Base-by-base conservation (phyloP, 2,329 filamentous ascomycete species). In the Beauveria sp. region DNA sequence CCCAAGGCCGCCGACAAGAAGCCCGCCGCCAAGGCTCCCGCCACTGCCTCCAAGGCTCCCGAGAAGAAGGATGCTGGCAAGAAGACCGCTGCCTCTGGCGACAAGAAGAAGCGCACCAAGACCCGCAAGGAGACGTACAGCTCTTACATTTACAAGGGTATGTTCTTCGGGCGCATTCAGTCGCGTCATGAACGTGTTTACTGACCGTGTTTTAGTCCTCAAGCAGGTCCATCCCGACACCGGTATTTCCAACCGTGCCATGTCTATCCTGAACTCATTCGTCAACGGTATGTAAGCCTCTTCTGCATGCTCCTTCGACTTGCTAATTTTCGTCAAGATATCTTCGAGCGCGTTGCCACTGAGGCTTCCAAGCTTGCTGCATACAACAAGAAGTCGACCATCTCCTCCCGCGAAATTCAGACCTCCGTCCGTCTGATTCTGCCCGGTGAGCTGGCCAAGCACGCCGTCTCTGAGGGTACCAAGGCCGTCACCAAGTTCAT, bases 81-180 rank as follows among this genome's bases (percentile, higher is more conserved):
- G 91, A 99, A 97, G 90, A 97, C 94, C 55, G 91, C 93, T 64
- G 87, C 92, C 65, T 87, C 91, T 75, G 94, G 94, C 67, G 94
- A 97, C 72, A 97, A 97, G 92, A 99, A 99, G 91, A 99, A 97
- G 92, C 91, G 94, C 76, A 96, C 92, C 83, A 99, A 99, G 92
- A 91, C 92, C 69, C 89, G 94, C 82, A 97, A 97, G 90, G 94
- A 99, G 86, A 99, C 94, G n/a, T 99, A 99, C 85, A 96, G 90
- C 70, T 96, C 91, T 61, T 99, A 99, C 87, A 99, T 99, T 82
- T 99, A 97, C 90, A 99, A 97, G 85, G 94, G 93, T 97, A 75
- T 78, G 70, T 66, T 61, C 57, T 60, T 63, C 55, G 55, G 34
- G 50, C 40, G 10, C 44, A 53, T 41, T 22, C 10, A 6, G 40